Evolutionary conservation across 2,329 filamentous ascomycete species (phyloP), one percentile per base, ranked within the genome.

Genomic region (Fusarium foetens): DNA sequence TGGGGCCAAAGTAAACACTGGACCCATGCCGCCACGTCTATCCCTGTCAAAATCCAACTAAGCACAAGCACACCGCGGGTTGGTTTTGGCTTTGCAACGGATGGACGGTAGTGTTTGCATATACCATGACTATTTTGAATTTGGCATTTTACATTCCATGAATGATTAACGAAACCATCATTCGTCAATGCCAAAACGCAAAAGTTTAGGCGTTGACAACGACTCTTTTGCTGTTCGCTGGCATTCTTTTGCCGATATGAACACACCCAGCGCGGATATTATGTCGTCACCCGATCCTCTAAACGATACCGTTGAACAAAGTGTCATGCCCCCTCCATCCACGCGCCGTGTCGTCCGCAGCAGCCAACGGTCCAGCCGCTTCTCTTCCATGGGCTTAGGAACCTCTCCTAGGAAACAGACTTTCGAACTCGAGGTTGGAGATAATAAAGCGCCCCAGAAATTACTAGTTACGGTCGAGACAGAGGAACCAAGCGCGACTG

Each of bases 381-480:
- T 84, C 69, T 66, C 80, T 27, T 80, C 84, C 23, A 52, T 55
- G 46, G 58, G 64, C 36, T 76, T 83, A 62, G 76, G 71, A 41
- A 66, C 69, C 21, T 89, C 88, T 45, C 87, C 88, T 42, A 82
- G 86, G 53, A 89, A 88, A 80, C 87, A 86, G 75, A 88, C 82
- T 48, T 89, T 89, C 69, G 85, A 88, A 77, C 84, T 89, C 38
- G 86, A 89, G 70, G 86, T 88, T 31, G 87, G 87, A 51, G 81
- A 86, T 72, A 81, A 82, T 41, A 78, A 77, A 49, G 83, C 86
- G 51, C 86, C 87, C 6, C 86, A 89, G 77, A 84, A 83, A 63
- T 81, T 90, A 46, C 81, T 84, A 48, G 87, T 89, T 58, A 89
- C 88, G 14, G 86, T 89, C 58, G 87, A 90, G 77, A 85, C 87